Conservation (phyloP, 495 filamentous ascomycete species). For the Aspergillus sparsus region DNA sequence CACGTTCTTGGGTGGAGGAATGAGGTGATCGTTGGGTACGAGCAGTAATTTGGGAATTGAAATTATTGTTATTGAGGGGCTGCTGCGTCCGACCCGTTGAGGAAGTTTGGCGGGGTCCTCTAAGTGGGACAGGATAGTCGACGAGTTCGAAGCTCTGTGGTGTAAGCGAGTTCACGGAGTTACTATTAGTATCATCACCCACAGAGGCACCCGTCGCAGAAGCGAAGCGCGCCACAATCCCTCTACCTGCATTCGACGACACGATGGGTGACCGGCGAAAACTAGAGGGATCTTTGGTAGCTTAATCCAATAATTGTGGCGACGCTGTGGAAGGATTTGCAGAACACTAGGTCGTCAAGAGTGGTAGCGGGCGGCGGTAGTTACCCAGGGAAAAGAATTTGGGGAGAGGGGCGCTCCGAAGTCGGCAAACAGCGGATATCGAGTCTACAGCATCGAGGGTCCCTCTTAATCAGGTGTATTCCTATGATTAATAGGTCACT, state of each 20-base stretch:
- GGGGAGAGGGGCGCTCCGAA: neutral
- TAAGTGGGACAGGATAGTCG: slow-evolving; percentile 32
- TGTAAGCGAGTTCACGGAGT: slow-evolving; percentile 33
- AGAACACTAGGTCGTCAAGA: neutral
- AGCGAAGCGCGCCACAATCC: slow-evolving; percentile 32
- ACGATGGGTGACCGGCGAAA: slow-evolving; percentile 23
- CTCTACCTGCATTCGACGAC: slow-evolving; percentile 33
- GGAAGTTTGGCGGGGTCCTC: slow-evolving; percentile 4
- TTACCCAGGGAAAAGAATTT: neutral
- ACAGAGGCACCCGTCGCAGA: slow-evolving; percentile 33
- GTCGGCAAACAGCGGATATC: neutral
- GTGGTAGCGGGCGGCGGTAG: neutral
- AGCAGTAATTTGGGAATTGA: no score
- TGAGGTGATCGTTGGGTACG: no score
- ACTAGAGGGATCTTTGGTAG: neutral
- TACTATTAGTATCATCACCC: slow-evolving; percentile 7
- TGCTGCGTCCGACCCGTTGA: neutral
- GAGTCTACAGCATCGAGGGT: slow-evolving; percentile 2
- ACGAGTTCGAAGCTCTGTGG: slow-evolving; percentile 30
- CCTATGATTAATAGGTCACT: neutral
- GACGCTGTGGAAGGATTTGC: neutral
- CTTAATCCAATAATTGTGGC: neutral
- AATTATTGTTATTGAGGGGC: no score
- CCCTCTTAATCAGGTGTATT: neutral
- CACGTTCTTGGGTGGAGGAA: neutral